Percentiles rank a stretch among this genome's conserved stretches.
phyloP scores from a whole-genome alignment of 805 yeast genomes.

The Saturnispora bothae region DNA sequence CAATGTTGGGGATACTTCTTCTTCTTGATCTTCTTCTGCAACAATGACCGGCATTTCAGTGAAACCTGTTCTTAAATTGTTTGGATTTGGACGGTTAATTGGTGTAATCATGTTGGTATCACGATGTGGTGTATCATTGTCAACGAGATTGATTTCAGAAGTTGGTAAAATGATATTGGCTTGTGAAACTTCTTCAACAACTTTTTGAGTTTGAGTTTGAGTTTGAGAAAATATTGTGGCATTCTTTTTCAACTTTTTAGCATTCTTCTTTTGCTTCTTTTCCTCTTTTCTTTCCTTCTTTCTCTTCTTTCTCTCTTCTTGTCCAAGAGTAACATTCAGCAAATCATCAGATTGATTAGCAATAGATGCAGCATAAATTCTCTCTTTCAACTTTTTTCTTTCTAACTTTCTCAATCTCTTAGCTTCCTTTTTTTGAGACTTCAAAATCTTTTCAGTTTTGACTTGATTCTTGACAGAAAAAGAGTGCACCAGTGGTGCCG shows the following conservation, averaged over 20 bases:
- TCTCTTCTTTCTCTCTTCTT: conserved; percentile 17
- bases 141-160: conserved; percentile 4
- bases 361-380: neutral
- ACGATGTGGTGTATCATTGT: neutral
- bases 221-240: conserved; percentile 3
- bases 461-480: too few species aligned
- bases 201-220: conserved; percentile 2
- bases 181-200: neutral
- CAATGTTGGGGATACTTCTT: conserved; percentile 7
- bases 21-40: conserved; percentile 4
- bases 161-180: neutral
- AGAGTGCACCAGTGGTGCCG: neutral
- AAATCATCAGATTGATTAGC: neutral
- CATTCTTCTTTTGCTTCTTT: conserved; percentile 14
- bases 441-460: neutral
- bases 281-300: conserved; percentile 5
- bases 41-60: neutral
- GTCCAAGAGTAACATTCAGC: conserved; percentile 16
- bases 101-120: neutral
- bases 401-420: conserved; percentile 1
- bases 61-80: neutral
- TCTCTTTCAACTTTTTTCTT: conserved; percentile 3
- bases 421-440: neutral
- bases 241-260: conserved; percentile 13
- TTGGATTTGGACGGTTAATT: neutral